Evolutionary conservation across 257 asterid genomes (phyloP).

Genomic region (Haberlea rhodopensis): DNA sequence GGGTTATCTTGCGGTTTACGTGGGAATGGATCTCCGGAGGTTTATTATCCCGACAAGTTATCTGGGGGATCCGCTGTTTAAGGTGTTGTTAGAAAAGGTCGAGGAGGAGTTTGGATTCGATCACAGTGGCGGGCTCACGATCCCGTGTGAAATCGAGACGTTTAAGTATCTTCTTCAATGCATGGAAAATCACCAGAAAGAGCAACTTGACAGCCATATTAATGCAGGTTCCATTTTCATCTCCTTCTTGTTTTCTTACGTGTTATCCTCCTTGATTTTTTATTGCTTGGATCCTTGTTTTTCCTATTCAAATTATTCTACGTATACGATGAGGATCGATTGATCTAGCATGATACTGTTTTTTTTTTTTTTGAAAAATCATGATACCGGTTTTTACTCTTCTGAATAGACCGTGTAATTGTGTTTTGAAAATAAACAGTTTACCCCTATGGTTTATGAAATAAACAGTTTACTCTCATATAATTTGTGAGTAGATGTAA

Average conservation of each 20-base stretch:
- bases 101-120: conserved; percentile 68
- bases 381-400: too few relatives aligned
- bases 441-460: too few relatives aligned
- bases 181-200: conserved; percentile 47
- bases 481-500: too few relatives aligned
- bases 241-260: not conserved
- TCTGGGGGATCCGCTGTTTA: conserved; percentile 51
- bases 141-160: conserved; percentile 65
- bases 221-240: conserved; percentile 35
- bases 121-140: conserved; percentile 49
- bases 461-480: too few relatives aligned
- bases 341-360: too few relatives aligned
- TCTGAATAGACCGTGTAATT: too few relatives aligned
- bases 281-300: not conserved
- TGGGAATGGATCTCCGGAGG: conserved; percentile 55
- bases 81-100: conserved; percentile 50
- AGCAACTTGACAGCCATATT: conserved; percentile 27
- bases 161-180: conserved; percentile 55
- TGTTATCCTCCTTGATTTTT: not conserved
- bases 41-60: conserved; percentile 56
- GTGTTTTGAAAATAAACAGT: too few relatives aligned
- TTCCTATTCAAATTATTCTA: not conserved
- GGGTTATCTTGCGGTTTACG: conserved; percentile 62
- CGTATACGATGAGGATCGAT: too few relatives aligned
- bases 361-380: too few relatives aligned